phyloP scores from a whole-genome alignment of 805 yeast species.

The Metschnikowia orientalis region DNA sequence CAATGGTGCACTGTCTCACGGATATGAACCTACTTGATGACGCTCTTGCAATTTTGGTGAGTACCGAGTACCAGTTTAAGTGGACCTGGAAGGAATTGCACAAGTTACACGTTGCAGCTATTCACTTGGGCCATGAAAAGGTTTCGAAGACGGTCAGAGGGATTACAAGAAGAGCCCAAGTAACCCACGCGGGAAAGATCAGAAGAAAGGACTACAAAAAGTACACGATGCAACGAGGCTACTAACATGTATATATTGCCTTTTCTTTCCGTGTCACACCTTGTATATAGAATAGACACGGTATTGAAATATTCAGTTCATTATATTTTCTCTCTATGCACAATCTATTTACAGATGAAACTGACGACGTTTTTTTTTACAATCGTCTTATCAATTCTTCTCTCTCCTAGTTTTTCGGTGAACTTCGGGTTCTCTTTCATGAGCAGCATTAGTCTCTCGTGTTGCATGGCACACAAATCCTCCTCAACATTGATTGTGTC shows the following conservation, averaged over 20 bases:
- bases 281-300: too few relatives aligned
- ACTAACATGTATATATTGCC: constrained; percentile 18
- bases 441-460: constrained; percentile 47
- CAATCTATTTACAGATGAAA: constrained; percentile 23
- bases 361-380: constrained; percentile 49
- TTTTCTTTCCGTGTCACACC: too few relatives aligned
- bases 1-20: constrained; percentile 60
- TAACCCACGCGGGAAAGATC: constrained; percentile 36
- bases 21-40: constrained; percentile 56
- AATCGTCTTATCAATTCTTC: constrained; percentile 49
- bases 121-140: constrained; percentile 28
- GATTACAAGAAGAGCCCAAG: constrained; percentile 34
- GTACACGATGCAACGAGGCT: constrained; percentile 32
- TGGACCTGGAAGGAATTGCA: constrained; percentile 54
- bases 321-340: too few relatives aligned
- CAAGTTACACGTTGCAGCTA: constrained; percentile 27
- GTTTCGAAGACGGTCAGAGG: constrained; percentile 30
- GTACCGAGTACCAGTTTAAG: constrained; percentile 62
- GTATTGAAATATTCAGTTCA: too few relatives aligned
- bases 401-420: constrained; percentile 34
- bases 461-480: constrained; percentile 37
- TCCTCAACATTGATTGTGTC: constrained; percentile 38
- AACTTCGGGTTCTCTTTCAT: constrained; percentile 13
- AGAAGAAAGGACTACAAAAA: constrained; percentile 31
- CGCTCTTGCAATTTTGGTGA: constrained; percentile 62